A percentile compares a stretch with the other conserved stretches of the same genome.
Evolutionary conservation across 2,329 filamentous ascomycete genomes (phyloP).

Genomic region (Calonectria henricotiae): DNA sequence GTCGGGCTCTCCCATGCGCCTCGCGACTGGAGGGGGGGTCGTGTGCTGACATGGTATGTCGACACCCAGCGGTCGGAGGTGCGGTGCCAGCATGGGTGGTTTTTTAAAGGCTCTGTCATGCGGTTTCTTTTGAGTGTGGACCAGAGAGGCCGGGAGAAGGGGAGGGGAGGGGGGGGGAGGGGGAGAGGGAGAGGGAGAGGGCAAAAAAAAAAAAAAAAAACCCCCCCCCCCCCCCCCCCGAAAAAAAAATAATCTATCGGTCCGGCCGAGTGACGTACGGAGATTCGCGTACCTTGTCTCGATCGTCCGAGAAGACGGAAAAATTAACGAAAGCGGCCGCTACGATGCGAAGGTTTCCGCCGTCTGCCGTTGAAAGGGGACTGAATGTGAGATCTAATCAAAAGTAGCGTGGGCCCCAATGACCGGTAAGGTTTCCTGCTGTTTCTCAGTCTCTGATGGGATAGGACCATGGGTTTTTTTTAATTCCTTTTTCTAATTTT

Average conservation of each 20-base stretch:
- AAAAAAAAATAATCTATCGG: neutral
- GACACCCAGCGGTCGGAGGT: too few species aligned
- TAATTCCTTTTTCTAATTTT: neutral
- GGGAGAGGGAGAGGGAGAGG: neutral
- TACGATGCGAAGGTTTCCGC: slow-evolving; percentile 20
- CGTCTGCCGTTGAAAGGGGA: neutral
- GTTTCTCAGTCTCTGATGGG: slow-evolving; percentile 1
- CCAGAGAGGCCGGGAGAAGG: too few species aligned
- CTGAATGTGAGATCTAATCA: slow-evolving; percentile 20
- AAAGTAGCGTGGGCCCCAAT: slow-evolving; percentile 16
- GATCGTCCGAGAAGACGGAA: slow-evolving; percentile 11
- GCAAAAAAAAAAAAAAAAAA: neutral
- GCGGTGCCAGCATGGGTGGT: too few species aligned
- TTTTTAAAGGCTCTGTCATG: too few species aligned
- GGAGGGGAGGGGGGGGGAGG: too few species aligned
- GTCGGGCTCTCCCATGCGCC: too few species aligned
- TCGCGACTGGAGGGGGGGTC: too few species aligned
- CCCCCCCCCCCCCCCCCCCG: too few species aligned
- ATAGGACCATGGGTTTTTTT: slow-evolving; percentile 12
- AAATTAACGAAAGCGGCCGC: slow-evolving; percentile 19
- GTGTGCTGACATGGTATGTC: too few species aligned
- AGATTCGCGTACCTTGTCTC: slow-evolving; percentile 9
- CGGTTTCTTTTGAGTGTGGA: too few species aligned
- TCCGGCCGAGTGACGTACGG: slow-evolving; percentile 16
- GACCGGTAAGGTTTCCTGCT: slow-evolving; percentile 17